A percentile compares a stretch with the other conserved stretches of the same genome.
Evolutionary conservation across 257 asterid species (phyloP).

Genomic region (Petunia axillaris): DNA sequence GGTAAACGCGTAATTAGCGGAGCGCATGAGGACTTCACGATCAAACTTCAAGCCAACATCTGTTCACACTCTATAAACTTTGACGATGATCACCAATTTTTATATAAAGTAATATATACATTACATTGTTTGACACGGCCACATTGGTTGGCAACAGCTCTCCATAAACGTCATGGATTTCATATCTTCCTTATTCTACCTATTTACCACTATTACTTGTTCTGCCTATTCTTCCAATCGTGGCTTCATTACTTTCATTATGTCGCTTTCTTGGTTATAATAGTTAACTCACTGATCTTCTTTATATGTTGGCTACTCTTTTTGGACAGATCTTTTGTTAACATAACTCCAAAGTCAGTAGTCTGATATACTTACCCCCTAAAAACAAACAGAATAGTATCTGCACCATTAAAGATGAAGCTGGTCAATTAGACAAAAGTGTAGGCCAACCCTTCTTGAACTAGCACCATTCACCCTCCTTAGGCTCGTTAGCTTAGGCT

Average conservation of each 20-base stretch:
- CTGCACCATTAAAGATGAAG: too few relatives aligned
- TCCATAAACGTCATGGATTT: not conserved
- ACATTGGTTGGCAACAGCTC: constrained; percentile 23
- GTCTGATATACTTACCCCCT: too few relatives aligned
- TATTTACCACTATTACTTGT: not conserved
- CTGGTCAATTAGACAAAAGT: not conserved
- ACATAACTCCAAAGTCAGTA: too few relatives aligned
- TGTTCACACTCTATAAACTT: not conserved
- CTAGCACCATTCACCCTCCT: not conserved
- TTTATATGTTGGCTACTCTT: not conserved
- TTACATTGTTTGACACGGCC: not conserved
- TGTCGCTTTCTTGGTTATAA: not conserved
- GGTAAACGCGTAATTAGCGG: constrained; percentile 29
- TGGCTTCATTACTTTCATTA: not conserved
- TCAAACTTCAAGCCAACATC: not conserved
- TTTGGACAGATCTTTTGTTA: too few relatives aligned
- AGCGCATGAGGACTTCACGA: constrained; percentile 23
- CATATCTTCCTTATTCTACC: not conserved
- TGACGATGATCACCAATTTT: not conserved
- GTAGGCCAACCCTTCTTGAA: not conserved
- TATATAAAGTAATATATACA: not conserved
- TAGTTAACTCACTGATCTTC: not conserved
- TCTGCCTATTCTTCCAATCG: not conserved
- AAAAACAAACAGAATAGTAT: not conserved
- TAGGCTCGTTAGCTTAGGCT: too few relatives aligned